Evolutionary conservation across 495 filamentous ascomycete species (phyloP).

Genomic region (Aspergillus egyptiacus): DNA sequence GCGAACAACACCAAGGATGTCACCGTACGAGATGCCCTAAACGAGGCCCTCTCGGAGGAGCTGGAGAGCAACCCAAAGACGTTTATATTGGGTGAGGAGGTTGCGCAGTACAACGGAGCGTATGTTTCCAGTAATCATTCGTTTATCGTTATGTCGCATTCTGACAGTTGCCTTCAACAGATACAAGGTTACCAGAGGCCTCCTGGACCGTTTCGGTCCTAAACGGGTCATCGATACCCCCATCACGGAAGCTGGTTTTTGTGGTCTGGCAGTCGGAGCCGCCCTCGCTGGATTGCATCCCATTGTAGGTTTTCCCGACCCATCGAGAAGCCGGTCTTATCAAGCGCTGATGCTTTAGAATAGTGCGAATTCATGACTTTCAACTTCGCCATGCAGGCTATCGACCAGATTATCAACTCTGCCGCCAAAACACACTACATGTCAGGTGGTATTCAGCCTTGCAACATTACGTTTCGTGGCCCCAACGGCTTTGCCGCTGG

Average conservation of each 20-base stretch:
- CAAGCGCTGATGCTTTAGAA: neutral
- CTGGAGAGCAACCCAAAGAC: constrained; percentile 90
- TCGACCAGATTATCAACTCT: constrained; percentile 99
- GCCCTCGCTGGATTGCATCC: constrained; percentile 91
- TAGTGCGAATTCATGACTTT: constrained; percentile 99
- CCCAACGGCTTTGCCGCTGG: constrained; percentile 96
- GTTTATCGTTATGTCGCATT: constrained; percentile 8
- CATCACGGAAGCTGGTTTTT: constrained; percentile 95
- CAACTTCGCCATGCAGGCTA: constrained; percentile 99
- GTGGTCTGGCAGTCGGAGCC: constrained; percentile 86
- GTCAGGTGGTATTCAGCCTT: constrained; percentile 98
- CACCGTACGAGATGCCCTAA: constrained; percentile 93
- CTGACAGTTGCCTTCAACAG: constrained; percentile 30
- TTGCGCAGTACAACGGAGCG: constrained; percentile 99
- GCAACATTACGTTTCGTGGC: constrained; percentile 98
- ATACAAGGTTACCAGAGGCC: constrained; percentile 98
- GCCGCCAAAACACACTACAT: constrained; percentile 99
- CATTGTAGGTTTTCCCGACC: constrained; percentile 56
- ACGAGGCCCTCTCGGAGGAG: constrained; percentile 96
- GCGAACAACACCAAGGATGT: constrained; percentile 75
- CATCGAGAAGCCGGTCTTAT: neutral
- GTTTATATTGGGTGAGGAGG: constrained; percentile 94
- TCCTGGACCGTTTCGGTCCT: constrained; percentile 93
- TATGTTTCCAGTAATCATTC: constrained; percentile 31
- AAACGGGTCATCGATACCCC: constrained; percentile 97